A percentile compares a stretch with the other conserved stretches of the same genome.
Conservation (phyloP, 768 basidiomycete genomes). For the Auriscalpium orientale region DNA sequence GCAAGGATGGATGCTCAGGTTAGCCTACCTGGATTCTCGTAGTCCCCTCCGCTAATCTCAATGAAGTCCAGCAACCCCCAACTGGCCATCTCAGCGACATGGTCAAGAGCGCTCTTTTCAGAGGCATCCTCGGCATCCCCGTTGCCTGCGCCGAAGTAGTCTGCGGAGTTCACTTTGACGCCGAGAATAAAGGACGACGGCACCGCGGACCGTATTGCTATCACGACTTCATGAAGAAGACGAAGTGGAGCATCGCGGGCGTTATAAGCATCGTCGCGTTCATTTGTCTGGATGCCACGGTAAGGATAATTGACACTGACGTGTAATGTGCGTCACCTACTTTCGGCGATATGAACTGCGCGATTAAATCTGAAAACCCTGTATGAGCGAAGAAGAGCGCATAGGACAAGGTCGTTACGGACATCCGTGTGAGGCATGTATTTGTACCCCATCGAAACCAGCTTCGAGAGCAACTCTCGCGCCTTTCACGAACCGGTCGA, state of each 20-base stretch:
- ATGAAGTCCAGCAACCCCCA: conserved; percentile 76
- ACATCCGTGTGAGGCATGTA: conserved; percentile 88
- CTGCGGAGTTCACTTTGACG: conserved; percentile 75
- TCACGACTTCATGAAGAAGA: conserved; percentile 49
- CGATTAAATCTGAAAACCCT: conserved; percentile 54
- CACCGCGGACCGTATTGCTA: conserved; percentile 44
- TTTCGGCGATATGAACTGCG: conserved; percentile 72
- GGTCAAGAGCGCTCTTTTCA: conserved; percentile 43
- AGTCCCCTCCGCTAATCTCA: conserved; percentile 84
- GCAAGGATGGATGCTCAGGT: neutral
- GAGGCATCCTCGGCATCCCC: conserved; percentile 21
- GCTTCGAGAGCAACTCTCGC: conserved; percentile 54
- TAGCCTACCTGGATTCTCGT: conserved; percentile 62
- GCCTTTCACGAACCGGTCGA: conserved; percentile 58
- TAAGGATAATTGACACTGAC: neutral
- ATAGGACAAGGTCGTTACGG: conserved; percentile 23
- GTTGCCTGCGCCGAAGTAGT: conserved; percentile 43
- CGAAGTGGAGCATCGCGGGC: conserved; percentile 37
- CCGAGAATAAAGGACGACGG: conserved; percentile 62
- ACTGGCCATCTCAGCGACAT: conserved; percentile 50
- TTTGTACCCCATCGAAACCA: conserved; percentile 81
- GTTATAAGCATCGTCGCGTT: conserved; percentile 57
- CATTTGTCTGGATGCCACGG: conserved; percentile 33
- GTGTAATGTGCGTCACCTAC: conserved; percentile 25
- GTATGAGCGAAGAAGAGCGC: neutral